Base-by-base conservation (phyloP, 1,139 yeast species). In the Blastobotrys ciferrii region DNA sequence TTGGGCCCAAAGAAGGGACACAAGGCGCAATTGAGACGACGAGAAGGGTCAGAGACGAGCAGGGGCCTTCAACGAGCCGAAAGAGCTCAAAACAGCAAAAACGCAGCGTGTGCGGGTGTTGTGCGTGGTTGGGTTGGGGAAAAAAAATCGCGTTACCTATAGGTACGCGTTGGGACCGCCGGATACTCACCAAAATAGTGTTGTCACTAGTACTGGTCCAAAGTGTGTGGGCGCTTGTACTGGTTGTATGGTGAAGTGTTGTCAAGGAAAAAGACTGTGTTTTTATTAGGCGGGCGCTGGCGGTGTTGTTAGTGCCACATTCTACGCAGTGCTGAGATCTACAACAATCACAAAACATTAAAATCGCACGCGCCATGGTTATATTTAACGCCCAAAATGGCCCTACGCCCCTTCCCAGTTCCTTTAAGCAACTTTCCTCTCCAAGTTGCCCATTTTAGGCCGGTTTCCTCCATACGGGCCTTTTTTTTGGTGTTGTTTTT, bases 151-250 rank as follows among this genome's bases (percentile, higher is more conserved):
- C 40, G 40, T 19, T 19, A 36, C 4, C 12, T 4, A 19, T 23
- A 36, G 17, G 19, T 23, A 36, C 40, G 40, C 40, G 40, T 36
- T 36, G 40, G 40, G 40, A 36, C 28, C 15, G 19, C 18, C 13
- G 14, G 28, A 9, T 36, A 36, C 40, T 36, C 40, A 36, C 40
- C 40, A 36, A 36, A 36, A 17, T 17, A 19, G 9, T 5, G 28
- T 23, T 23, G 28, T 23, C 9, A 9, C 28, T 23, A 36, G 19
- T 17, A 19, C 28, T 11, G 28, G 30, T 36, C 11, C 40, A 9
- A 7, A 18, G 40, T 18, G 25, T 7, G 7, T 7, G 40, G 17
- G 19, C 28, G 17, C 6, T 4, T 7, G 12, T 36, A 18, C 28
- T 36, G 19, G 40, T 36, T 18, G 40, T 36, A 19, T 36, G 25